Evolutionary conservation across 2,329 filamentous ascomycete species (phyloP).

Genomic region (Tolypocladium guangdongense): DNA sequence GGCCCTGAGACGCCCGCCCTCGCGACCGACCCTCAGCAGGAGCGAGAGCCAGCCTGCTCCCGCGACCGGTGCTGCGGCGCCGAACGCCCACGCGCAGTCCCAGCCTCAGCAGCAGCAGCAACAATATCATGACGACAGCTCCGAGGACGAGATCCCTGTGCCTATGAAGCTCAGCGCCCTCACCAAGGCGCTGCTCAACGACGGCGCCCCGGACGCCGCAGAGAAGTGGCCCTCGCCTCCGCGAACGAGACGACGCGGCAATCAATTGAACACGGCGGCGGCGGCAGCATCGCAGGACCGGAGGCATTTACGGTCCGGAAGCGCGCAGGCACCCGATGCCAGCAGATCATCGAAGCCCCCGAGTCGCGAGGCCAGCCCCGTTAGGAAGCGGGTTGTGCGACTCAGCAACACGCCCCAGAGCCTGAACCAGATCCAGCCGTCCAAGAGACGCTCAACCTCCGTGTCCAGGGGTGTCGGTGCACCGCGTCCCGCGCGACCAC

Average conservation of each 20-base stretch:
- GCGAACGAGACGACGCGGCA: slow-evolving; percentile 36
- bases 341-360: slow-evolving; percentile 25
- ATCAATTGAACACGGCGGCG: slow-evolving; percentile 31
- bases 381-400: slow-evolving; percentile 46
- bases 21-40: slow-evolving; percentile 33
- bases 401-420: slow-evolving; percentile 40
- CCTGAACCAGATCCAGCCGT: slow-evolving; percentile 26
- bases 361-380: slow-evolving; percentile 40
- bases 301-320: slow-evolving; percentile 36
- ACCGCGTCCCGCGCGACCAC: slow-evolving; percentile 16
- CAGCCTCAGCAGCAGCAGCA: slow-evolving; percentile 28
- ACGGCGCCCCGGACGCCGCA: slow-evolving; percentile 39
- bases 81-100: slow-evolving; percentile 16
- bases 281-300: slow-evolving; percentile 29
- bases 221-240: slow-evolving; percentile 32
- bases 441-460: slow-evolving; percentile 40
- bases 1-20: slow-evolving; percentile 37
- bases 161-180: slow-evolving; percentile 91
- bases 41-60: slow-evolving; percentile 32
- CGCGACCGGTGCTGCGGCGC: slow-evolving; percentile 13
- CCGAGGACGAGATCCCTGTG: slow-evolving; percentile 84
- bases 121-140: slow-evolving; percentile 62
- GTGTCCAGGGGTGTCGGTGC: slow-evolving; percentile 24
- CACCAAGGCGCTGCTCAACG: slow-evolving; percentile 72
- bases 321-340: slow-evolving; percentile 27